Conservation (phyloP, 2,329 filamentous ascomycete species). For the Hypocreales sp. region DNA sequence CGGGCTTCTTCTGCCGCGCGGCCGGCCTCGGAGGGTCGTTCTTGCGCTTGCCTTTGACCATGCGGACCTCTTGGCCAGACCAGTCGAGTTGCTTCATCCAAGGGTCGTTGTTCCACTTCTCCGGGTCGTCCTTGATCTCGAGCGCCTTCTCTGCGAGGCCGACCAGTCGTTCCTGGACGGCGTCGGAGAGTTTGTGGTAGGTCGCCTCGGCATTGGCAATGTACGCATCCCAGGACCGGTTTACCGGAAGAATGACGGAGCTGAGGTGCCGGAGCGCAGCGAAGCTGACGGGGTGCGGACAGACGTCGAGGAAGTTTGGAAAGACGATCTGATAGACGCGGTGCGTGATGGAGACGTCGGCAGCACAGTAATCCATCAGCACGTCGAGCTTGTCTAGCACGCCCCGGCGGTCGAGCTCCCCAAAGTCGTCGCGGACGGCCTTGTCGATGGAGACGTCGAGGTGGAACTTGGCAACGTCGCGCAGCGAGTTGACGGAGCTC, state of each 20-base stretch:
- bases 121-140: constrained; percentile 51
- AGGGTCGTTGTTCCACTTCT: constrained; percentile 62
- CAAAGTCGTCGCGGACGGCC: constrained; percentile 70
- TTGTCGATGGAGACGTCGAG: constrained; percentile 88
- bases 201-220: constrained; percentile 70
- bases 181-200: constrained; percentile 61
- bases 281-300: constrained; percentile 94
- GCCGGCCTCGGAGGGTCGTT: constrained; percentile 61
- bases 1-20: constrained; percentile 79
- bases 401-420: constrained; percentile 58
- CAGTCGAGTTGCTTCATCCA: constrained; percentile 93
- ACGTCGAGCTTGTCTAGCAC: constrained; percentile 61
- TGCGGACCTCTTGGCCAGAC: constrained; percentile 82
- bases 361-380: constrained; percentile 84
- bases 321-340: constrained; percentile 90
- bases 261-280: constrained; percentile 87
- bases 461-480: constrained; percentile 94
- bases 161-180: constrained; percentile 61
- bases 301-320: constrained; percentile 73
- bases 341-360: constrained; percentile 86
- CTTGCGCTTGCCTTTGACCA: constrained; percentile 86
- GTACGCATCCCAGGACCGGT: constrained; percentile 78
- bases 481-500: constrained; percentile 87
- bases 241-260: constrained; percentile 79
- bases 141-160: constrained; percentile 64